phyloP scores from a whole-genome alignment of 371 early-diverging fungal genomes.

The Rhizomucor miehei region DNA sequence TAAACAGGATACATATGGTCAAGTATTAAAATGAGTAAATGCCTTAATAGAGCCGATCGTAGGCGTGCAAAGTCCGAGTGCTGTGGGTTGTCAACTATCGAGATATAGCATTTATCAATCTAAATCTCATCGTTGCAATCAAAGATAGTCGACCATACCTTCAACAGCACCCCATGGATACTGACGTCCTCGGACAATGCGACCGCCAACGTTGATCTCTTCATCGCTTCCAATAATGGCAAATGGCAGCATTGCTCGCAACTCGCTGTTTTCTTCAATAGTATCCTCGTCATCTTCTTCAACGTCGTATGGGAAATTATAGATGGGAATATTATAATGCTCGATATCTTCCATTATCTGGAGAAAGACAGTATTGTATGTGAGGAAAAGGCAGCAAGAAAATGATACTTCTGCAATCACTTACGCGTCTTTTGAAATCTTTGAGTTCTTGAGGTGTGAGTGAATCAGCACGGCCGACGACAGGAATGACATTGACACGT shows the following conservation, averaged over 20 bases:
- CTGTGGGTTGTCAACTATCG: constrained; percentile 72
- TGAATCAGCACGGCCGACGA: constrained; percentile 79
- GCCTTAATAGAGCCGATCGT: constrained; percentile 83
- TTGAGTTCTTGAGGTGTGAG: constrained; percentile 72
- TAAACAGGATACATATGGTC: not conserved
- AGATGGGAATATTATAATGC: constrained; percentile 90
- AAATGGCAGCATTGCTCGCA: constrained; percentile 90
- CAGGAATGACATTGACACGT: constrained; percentile 94
- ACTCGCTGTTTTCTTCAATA: constrained; percentile 93
- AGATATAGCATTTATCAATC: too few relatives aligned
- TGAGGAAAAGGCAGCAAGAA: not conserved
- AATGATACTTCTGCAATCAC: not conserved
- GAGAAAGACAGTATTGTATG: not conserved
- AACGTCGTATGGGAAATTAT: constrained; percentile 76
- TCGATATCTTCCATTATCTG: constrained; percentile 91
- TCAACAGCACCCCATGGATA: constrained; percentile 99
- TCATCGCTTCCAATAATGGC: constrained; percentile 97
- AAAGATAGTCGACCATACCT: constrained; percentile 22
- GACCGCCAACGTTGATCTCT: constrained; percentile 75
- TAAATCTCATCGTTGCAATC: too few relatives aligned
- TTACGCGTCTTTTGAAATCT: constrained; percentile 81
- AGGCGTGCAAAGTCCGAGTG: constrained; percentile 98
- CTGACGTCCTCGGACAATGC: constrained; percentile 88
- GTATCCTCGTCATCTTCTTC: constrained; percentile 91
- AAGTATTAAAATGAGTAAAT: constrained; percentile 1